phyloP scores from a whole-genome alignment of 2,329 filamentous ascomycete species.

The Penicillium digitatum region DNA sequence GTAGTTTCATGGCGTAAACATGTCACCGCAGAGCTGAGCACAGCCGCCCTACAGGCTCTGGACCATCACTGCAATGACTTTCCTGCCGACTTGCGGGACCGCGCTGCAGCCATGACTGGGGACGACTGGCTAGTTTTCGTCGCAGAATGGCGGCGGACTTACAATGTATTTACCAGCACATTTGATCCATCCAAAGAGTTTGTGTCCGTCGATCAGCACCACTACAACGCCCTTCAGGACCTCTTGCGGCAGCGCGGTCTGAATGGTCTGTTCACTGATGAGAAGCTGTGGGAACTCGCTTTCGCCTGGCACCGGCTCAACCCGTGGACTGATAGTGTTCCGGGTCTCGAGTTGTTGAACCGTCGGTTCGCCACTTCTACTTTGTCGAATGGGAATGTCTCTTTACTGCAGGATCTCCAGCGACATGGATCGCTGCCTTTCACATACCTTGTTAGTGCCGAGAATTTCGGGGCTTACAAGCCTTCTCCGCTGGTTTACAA shows the following conservation, averaged over 20 bases:
- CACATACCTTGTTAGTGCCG: conserved; percentile 59
- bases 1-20: conserved; percentile 73
- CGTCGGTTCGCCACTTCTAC: conserved; percentile 59
- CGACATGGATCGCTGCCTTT: conserved; percentile 59
- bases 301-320: conserved; percentile 67
- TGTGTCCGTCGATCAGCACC: conserved; percentile 69
- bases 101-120: conserved; percentile 50
- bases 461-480: conserved; percentile 72
- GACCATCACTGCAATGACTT: conserved; percentile 47
- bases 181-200: conserved; percentile 47
- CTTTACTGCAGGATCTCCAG: conserved; percentile 63
- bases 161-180: conserved; percentile 57
- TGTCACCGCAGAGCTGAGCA: conserved; percentile 57
- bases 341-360: conserved; percentile 56
- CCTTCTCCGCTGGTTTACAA: conserved; percentile 64
- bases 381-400: conserved; percentile 69
- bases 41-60: conserved; percentile 49
- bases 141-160: conserved; percentile 65
- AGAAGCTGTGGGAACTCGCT: conserved; percentile 59
- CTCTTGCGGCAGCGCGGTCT: conserved; percentile 58
- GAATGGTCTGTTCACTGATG: conserved; percentile 56
- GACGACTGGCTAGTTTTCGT: conserved; percentile 63
- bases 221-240: conserved; percentile 58
- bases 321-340: conserved; percentile 62
- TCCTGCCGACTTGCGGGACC: conserved; percentile 46